Evolutionary conservation across 768 basidiomycete species (phyloP), one percentile per base, ranked within the genome.

Genomic region (Mycena olivaceomarginata): DNA sequence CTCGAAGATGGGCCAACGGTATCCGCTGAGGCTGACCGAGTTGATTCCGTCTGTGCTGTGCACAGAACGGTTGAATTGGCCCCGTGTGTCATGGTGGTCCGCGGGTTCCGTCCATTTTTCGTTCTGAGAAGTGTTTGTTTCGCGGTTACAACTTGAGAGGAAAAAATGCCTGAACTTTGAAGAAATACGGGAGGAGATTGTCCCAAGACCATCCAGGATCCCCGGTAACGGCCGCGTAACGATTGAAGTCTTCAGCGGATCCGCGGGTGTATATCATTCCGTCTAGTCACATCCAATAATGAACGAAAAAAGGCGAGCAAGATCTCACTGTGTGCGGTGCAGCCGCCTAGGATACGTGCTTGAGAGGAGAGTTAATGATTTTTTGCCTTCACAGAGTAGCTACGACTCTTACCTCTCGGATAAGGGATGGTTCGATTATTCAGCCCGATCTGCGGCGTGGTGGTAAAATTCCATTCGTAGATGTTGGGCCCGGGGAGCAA

Each of bases 381-480:
- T 46, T 46, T 46, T 1, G 51, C 12, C 20, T 46, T 12, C 45
- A 16, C 2, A 4, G 31, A 9, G 7, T 39, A 13, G 4, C 37
- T 13, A 13, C 7, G 15, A 46, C 12, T 39, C 15, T 39, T 6
- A 18, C 25, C 25, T 37, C 56, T 46, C 45, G 59, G 16, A 60
- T 16, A 7, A 15, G 59, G 37, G 22, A 64, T 64, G 31, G 31
- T 31, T 31, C 31, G 31, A 31, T 31, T 31, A 39, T 60, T 60
- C 59, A 60, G 37, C 7, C 12, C n/a, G 51, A 67, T 46, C 8
- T 31, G 45, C 45, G 45, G 45, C 45, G 45, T 46, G 12, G 45
- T 46, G 45, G 45, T 46, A 16, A 12, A 46, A 67, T 45, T 67
- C 66, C 66, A 67, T 31, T 67, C 46, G 16, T 67, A 67, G 39